Evolutionary conservation across 129 eudicot species (phyloP), one percentile per base, ranked within the genome.

Genomic region (Dittrichia graveolens): DNA sequence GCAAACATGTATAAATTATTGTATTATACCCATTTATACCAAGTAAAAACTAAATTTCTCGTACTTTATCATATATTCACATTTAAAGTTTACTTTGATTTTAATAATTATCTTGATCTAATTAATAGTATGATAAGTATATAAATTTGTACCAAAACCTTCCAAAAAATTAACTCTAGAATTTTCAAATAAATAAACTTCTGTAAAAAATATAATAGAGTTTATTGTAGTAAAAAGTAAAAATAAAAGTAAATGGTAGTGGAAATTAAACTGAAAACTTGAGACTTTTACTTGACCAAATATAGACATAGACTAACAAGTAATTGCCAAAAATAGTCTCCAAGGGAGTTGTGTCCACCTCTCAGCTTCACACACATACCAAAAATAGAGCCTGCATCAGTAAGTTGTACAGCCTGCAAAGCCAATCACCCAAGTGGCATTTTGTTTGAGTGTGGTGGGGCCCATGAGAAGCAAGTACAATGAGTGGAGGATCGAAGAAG

Each of bases 341-440:
- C 67, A 47, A 77, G 40, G 46, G 64, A 50, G 3, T 77, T 61
- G 31, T 0, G 31, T 24, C 31, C 31, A 10, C 45, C 6, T 71
- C 41, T 56, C 71, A 69, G 48, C 41, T 49, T 77, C 76, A 7
- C 81, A 49, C 82, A 61, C 77, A 78, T 62, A 71, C 82, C 58
- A 52, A 50, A 78, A 78, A 46, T 7, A 54, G 72, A 49, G 14
- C 49, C 72, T 78, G 82, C 82, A 78, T 78, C 72, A 71, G 3
- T 45, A 18, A 52, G 52, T 78, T 78, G 82, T 78, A 78, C 82
- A 53, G 40, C 24, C 65, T 71, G 82, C 76, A 78, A 61, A 75
- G 65, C 60, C 53, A 75, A 75, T 49, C 49, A 66, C 58, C 43
- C 64, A 42, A 78, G 70, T 78, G 82, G 76, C 82, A 78, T 70